Base-by-base conservation (phyloP, 2,329 filamentous ascomycete species). In the Macrophomina tecta region DNA sequence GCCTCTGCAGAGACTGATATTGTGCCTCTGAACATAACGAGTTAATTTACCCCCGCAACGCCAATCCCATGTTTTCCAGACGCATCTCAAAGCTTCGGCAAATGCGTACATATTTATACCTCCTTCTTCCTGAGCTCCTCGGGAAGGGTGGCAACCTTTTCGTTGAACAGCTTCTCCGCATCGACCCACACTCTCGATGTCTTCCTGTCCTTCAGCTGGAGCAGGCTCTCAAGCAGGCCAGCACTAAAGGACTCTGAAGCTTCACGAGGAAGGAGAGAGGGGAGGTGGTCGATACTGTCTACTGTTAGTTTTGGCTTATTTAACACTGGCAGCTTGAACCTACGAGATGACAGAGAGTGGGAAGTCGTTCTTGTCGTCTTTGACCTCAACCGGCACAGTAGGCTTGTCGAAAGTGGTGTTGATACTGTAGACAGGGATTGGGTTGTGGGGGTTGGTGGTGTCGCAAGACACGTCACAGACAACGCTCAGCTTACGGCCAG, bases 361-460 rank as follows among this genome's bases (percentile, higher is more conserved):
- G 14, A 63, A 11, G 49, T 63, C 45, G 56, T 63, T 67, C 0
- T 88, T 86, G 64, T 82, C 81, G 55, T 79, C 84, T 74, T 82
- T 87, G 70, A 84, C 88, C 40, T 87, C 82, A 30, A 95, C 91
- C 0, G 89, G 86, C 0, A 97, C 89, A 0, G 93, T 97, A n/a
- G 94, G 94, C 76, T 91, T 89, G 76, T 89, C 87, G 76, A 97
- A 97, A 28, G 93, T 95, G 56, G 91, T 97, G 79, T 92, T 91
- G 76, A 91, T 88, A 71, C 85, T 85, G 83, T 97, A 97, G 75
- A 97, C 89, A 30, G 93, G 93, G 65, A 94, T 87, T 4, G 86
- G 86, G 79, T 91, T 91, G 81, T 90, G 84, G 2, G 88, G 87
- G 71, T 90, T 92, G 40, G 87, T 92, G 55, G 89, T 90, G 78